phyloP scores from a whole-genome alignment of 1,284 basidiomycete species.

The Entoloma clypeatum region DNA sequence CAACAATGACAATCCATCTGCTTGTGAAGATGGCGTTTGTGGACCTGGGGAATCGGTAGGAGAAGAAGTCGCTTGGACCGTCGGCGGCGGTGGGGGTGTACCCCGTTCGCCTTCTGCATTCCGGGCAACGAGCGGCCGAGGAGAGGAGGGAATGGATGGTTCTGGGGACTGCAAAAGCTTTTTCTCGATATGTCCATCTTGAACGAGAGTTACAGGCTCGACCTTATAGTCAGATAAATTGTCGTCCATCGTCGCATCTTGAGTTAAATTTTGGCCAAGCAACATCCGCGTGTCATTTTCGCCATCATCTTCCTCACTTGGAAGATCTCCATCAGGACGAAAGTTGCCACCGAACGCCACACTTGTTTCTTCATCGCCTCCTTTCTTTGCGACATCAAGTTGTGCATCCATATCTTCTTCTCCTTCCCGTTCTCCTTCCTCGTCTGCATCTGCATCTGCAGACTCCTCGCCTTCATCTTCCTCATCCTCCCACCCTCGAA shows the following conservation, averaged over 20 bases:
- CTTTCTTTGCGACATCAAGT: conserved; percentile 13
- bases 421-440: conserved; percentile 21
- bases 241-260: background rate
- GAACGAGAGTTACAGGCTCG: background rate
- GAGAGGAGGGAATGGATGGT: too few relatives aligned
- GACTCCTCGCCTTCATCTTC: conserved; percentile 28
- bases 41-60: background rate
- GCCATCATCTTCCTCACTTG: conserved; percentile 21
- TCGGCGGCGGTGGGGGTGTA: too few relatives aligned
- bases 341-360: conserved; percentile 15
- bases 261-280: conserved; percentile 9
- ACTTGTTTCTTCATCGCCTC: conserved; percentile 9
- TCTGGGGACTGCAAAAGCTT: too few relatives aligned
- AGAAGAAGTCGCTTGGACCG: background rate
- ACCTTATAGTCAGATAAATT: conserved; percentile 8
- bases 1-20: background rate
- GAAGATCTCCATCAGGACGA: conserved; percentile 20
- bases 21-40: background rate
- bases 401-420: conserved; percentile 24
- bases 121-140: background rate
- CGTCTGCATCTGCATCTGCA: conserved; percentile 31
- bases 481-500: conserved; percentile 31
- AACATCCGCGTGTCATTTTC: conserved; percentile 24
- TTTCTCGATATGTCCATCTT: too few relatives aligned
- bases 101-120: too few relatives aligned